These are phyloP conservation scores for Agapanthus africanus DNA, from an alignment of 106 monocot genomes.

Conservation along the genomic window DNA sequence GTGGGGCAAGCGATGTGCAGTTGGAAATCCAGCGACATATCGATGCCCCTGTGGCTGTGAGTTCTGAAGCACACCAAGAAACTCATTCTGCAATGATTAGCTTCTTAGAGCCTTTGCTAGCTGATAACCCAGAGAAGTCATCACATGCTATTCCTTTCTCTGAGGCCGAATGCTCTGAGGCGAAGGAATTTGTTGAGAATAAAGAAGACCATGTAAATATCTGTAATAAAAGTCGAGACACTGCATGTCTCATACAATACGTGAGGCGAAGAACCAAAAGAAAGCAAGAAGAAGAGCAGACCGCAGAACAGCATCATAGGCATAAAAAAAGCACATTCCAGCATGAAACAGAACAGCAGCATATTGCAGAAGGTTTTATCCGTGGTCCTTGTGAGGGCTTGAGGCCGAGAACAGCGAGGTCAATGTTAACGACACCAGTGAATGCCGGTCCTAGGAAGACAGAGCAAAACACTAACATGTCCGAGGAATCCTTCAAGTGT, in stretches of 20 bases:
- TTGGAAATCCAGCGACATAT: neutral
- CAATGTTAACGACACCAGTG: neutral
- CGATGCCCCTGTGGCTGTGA: neutral
- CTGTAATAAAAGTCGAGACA: neutral
- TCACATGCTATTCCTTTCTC: neutral
- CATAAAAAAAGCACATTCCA: neutral
- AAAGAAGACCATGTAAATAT: neutral
- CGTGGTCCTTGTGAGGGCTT: slow-evolving; percentile 91
- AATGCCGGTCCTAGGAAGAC: neutral
- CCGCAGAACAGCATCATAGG: neutral
- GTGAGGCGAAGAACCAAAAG: slow-evolving; percentile 43
- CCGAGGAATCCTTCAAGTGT: slow-evolving; percentile 13
- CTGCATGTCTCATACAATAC: slow-evolving; percentile 26
- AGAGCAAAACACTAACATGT: neutral
- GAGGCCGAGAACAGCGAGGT: slow-evolving; percentile 39
- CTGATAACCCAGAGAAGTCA: neutral
- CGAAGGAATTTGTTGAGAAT: neutral
- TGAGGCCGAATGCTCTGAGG: neutral
- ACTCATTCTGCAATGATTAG: neutral
- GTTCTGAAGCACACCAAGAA: slow-evolving; percentile 6
- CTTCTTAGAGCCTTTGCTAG: neutral
- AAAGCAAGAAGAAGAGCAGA: slow-evolving; percentile 33
- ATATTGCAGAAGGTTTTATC: slow-evolving; percentile 24
- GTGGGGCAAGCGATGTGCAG: neutral
- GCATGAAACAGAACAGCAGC: neutral